A percentile compares a stretch with the other conserved stretches of the same genome.
These are phyloP conservation scores for Triticum dicoccoides DNA, from an alignment of 176 grass and related monocot genomes.

Conservation along the genomic window DNA sequence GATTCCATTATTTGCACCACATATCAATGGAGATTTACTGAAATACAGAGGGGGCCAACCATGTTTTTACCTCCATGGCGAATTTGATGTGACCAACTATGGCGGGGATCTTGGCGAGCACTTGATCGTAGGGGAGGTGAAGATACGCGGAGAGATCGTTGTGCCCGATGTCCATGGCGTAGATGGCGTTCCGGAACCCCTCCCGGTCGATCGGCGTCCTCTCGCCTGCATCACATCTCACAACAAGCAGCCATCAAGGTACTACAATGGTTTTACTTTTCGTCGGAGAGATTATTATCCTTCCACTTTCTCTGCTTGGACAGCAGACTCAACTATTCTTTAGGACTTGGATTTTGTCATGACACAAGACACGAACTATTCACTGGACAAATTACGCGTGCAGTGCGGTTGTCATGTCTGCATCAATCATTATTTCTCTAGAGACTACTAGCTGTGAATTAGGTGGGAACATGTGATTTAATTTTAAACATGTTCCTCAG, in stretches of 20 bases:
- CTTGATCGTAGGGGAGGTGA: constrained; percentile 41
- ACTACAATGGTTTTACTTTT: not conserved
- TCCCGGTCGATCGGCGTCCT: constrained; percentile 5
- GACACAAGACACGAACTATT: not conserved
- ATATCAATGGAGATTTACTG: too few species aligned
- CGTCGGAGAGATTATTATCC: not conserved
- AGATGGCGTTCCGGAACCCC: constrained; percentile 56
- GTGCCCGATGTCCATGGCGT: constrained; percentile 70
- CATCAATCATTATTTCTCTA: not conserved
- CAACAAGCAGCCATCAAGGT: not conserved
- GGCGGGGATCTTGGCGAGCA: constrained; percentile 38
- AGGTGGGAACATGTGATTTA: not conserved
- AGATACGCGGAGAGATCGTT: constrained; percentile 54
- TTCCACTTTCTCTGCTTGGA: not conserved
- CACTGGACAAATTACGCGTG: not conserved
- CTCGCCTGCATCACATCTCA: constrained; percentile 18
- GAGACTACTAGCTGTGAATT: not conserved
- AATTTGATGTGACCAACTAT: constrained; percentile 40
- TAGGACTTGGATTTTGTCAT: not conserved
- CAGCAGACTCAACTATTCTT: not conserved
- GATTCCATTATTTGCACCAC: too few species aligned
- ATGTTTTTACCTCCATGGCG: constrained; percentile 35
- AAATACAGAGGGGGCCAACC: not conserved
- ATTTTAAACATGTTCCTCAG: not conserved
- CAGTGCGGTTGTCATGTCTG: not conserved